These are phyloP conservation scores for Lumnitzera racemosa DNA, from an alignment of 345 rosid species.

Conservation along the genomic window DNA sequence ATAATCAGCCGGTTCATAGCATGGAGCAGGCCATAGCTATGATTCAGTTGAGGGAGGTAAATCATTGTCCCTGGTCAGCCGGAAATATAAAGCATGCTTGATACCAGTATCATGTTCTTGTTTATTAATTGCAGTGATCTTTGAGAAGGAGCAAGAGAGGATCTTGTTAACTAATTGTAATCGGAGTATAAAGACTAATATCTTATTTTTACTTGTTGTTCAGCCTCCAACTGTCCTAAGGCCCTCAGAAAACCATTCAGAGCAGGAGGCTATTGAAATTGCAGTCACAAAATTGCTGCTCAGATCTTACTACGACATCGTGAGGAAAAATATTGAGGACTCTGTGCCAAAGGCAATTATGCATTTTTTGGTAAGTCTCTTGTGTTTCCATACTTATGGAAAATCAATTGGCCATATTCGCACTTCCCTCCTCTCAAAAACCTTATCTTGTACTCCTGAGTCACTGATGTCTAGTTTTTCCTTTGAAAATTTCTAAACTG, in stretches of 20 bases:
- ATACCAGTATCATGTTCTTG: too few species aligned
- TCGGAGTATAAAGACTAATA: neutral
- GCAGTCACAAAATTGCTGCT: constrained; percentile 71
- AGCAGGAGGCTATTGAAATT: constrained; percentile 75
- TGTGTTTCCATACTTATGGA: neutral
- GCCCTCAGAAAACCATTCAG: constrained; percentile 83
- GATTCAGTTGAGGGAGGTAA: constrained; percentile 83
- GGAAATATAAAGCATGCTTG: too few species aligned
- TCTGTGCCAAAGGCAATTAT: constrained; percentile 87
- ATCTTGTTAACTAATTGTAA: constrained; percentile 1
- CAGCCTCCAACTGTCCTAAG: constrained; percentile 89
- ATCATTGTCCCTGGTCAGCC: too few species aligned
- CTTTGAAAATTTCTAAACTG: neutral
- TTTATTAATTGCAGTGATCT: too few species aligned
- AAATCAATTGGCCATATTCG: too few species aligned
- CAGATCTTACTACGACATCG: constrained; percentile 90
- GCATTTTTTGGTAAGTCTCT: constrained; percentile 78
- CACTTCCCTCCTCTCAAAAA: neutral
- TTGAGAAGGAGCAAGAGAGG: too few species aligned
- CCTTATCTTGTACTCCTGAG: constrained; percentile 2
- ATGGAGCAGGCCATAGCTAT: constrained; percentile 55
- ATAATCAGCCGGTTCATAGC: constrained; percentile 44
- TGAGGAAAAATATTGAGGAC: constrained; percentile 88
- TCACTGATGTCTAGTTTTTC: neutral
- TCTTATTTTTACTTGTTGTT: neutral